phyloP scores from a whole-genome alignment of 2,329 filamentous ascomycete genomes.

The Beauveria sp. region DNA sequence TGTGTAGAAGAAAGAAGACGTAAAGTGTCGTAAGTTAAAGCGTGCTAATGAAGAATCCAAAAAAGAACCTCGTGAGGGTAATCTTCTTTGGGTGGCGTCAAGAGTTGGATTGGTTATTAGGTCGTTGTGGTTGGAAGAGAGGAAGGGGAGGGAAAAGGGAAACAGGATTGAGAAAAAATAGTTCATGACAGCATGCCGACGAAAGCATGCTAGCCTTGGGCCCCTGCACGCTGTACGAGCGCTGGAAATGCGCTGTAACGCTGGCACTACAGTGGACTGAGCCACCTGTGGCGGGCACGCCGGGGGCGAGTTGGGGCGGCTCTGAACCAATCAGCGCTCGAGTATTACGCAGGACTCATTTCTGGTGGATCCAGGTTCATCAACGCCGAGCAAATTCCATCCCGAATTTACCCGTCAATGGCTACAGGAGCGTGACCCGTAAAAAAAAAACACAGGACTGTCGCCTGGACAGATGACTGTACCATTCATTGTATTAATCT shows the following conservation, averaged over 20 bases:
- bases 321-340: constrained; percentile 28
- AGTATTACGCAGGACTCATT: constrained; percentile 24
- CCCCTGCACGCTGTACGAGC: constrained; percentile 1
- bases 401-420: neutral
- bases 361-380: neutral
- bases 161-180: constrained; percentile 21
- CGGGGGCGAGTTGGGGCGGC: neutral
- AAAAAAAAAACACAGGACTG: neutral
- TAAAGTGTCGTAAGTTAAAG: constrained; percentile 15
- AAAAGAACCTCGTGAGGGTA: constrained; percentile 15
- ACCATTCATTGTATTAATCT: no score
- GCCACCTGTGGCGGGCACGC: constrained; percentile 26
- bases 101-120: constrained; percentile 11
- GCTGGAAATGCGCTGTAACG: neutral
- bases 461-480: no score
- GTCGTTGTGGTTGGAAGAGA: constrained; percentile 15
- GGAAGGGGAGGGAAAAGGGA: constrained; percentile 16
- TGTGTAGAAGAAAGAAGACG: constrained; percentile 15
- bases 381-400: neutral
- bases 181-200: constrained; percentile 35
- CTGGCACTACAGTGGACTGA: constrained; percentile 9
- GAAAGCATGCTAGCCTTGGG: constrained; percentile 11
- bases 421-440: neutral
- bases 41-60: constrained; percentile 13
- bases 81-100: constrained; percentile 13